These are phyloP conservation scores for Pseudogymnoascus sp. DNA, from an alignment of 2,329 filamentous ascomycete genomes.

Conservation along the genomic window DNA sequence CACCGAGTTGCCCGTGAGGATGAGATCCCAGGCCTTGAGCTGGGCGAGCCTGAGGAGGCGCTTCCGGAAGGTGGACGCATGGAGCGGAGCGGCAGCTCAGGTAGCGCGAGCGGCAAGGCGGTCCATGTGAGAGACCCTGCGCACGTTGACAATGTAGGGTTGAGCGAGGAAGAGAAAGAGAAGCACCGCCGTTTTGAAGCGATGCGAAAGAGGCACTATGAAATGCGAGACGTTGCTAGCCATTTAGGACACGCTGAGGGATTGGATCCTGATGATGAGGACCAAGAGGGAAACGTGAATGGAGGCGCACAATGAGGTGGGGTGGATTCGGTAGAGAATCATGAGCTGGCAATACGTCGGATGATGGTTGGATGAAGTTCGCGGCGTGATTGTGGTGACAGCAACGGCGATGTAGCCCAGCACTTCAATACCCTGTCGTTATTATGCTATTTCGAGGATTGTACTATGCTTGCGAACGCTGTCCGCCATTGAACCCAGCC, in stretches of 20 bases:
- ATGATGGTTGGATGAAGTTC: background rate
- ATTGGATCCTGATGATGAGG: conserved; percentile 52
- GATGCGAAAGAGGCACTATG: conserved; percentile 92
- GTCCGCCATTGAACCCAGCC: background rate
- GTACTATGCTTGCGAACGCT: background rate
- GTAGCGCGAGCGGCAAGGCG: conserved; percentile 48
- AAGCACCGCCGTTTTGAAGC: conserved; percentile 91
- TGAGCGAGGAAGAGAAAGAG: conserved; percentile 67
- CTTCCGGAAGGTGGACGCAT: conserved; percentile 42
- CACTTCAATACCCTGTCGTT: conserved; percentile 1
- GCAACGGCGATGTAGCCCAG: background rate
- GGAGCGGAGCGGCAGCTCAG: conserved; percentile 27
- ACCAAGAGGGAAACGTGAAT: conserved; percentile 39
- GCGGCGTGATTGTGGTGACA: background rate
- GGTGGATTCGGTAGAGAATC: conserved; percentile 9
- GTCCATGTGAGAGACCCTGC: conserved; percentile 67
- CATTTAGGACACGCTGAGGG: conserved; percentile 71
- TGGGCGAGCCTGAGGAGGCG: conserved; percentile 84
- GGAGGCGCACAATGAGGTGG: conserved; percentile 16
- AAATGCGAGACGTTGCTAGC: conserved; percentile 92
- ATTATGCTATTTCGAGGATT: background rate
- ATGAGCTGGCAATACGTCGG: background rate
- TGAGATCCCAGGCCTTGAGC: conserved; percentile 84
- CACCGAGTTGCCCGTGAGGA: conserved; percentile 42
- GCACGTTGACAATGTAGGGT: conserved; percentile 44